phyloP scores from a whole-genome alignment of 805 yeast species.

The Kazachstania taianensis region DNA sequence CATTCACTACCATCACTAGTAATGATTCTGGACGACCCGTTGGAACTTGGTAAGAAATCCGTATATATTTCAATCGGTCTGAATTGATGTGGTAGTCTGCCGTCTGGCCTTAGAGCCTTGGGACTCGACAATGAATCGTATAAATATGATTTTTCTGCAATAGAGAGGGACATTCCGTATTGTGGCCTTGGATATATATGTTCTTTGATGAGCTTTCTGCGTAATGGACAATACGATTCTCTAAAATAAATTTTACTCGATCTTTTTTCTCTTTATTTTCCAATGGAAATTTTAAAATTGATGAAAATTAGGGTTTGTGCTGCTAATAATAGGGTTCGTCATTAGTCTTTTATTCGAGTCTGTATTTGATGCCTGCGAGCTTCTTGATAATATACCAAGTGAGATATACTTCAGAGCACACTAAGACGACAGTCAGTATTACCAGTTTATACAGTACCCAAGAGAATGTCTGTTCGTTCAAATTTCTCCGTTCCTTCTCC shows the following conservation, averaged over 20 bases:
- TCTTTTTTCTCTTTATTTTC: too few species aligned
- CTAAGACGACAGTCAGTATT: conserved; percentile 1
- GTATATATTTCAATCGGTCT: conserved; percentile 80
- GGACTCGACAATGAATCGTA: conserved; percentile 53
- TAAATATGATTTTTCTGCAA: conserved; percentile 67
- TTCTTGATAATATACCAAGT: not conserved
- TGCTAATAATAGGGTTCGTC: too few species aligned
- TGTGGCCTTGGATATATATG: too few species aligned
- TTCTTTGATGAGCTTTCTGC: too few species aligned
- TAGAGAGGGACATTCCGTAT: conserved; percentile 52
- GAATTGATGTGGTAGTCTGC: conserved; percentile 62
- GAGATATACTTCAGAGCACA: not conserved
- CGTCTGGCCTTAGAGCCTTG: conserved; percentile 77
- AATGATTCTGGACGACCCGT: conserved; percentile 85
- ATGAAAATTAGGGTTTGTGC: too few species aligned
- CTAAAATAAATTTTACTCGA: too few species aligned
- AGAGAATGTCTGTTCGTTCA: conserved; percentile 8
- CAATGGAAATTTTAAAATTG: too few species aligned
- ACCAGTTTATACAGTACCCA: conserved; percentile 9
- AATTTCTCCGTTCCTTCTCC: conserved; percentile 3
- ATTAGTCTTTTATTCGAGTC: too few species aligned
- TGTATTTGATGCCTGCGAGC: too few species aligned
- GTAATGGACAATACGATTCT: too few species aligned
- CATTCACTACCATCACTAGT: conserved; percentile 89
- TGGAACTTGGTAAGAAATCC: conserved; percentile 73